Base-by-base conservation (phyloP, 164 flowering plant genomes). In the Akebia trifoliata region DNA sequence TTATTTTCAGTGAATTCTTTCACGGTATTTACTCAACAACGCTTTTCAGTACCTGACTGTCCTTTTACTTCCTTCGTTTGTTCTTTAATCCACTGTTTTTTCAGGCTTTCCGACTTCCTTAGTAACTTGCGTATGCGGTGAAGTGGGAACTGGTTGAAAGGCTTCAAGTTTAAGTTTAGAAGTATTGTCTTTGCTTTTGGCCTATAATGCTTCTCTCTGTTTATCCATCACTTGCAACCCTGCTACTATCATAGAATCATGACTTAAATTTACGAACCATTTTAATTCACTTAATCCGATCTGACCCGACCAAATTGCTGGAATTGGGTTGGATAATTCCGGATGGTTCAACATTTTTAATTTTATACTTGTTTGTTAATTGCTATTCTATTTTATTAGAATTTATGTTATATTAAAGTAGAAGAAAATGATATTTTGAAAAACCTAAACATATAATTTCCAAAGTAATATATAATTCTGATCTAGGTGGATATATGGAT, bases 91-190 rank as follows among this genome's bases (percentile, higher is more conserved):
- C 17, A 14, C 22, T 55, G 28, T 50, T 31, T 25, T 69, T 73
- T 50, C 93, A 88, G 98, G 90, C 82, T 92, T 32, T 82, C 98
- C 6, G 95, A 92, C 50, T 86, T 88, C 72, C 82, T 92, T 42
- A 49, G 74, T 42, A 69, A 74, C 38, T 49, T 92, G 83, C 85
- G 48, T 34, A 58, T 91, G 38, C 64, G 85, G 38, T 76, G 84
- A 80, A 69, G 0, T 20, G 6, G 31, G 15, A 18, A 10, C 14
- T 44, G 37, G n/a, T 53, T 28, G 40, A 4, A 39, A 34, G 38
- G n/a, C 46, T 47, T 60, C 9, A 64, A 59, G 56, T 59, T 78
- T 76, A 64, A 68, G 74, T 63, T 62, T n/a, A 37, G 22, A 15
- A 12, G 18, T 55, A 1, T 43, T 18, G 6, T 14, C 4, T 24